Evolutionary conservation across 163 green algal genomes (phyloP), one percentile per base, ranked within the genome.

Genomic region (Dunaliella salina): DNA sequence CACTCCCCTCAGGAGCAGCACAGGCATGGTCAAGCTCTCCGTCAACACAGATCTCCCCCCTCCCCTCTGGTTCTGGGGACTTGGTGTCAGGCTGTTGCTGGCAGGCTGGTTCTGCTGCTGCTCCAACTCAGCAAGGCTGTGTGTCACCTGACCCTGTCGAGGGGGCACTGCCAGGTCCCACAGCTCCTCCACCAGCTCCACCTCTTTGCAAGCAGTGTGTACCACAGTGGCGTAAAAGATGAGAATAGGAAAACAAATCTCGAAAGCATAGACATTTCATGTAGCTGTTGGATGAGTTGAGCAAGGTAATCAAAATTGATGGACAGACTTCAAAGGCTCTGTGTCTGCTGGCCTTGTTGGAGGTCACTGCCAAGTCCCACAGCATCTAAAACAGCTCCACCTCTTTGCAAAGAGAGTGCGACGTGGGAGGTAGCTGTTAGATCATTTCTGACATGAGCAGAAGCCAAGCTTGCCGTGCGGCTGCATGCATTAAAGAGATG

Each of bases 1-100:
- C 80, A 83, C 34, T 22, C 33, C 33, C 40, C 40, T 34, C 40
- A 84, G 40, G 33, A 84, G 81, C 40, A 84, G 81, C 45, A 33
- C 75, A 81, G 75, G 75, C 29, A n/a, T 22, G 17, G 45, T 1
- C 1, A 18, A 18, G 75, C 75, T n/a, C 75, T 40, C 26, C 11
- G 25, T 75, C 63, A 75, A 12, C 63, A 75, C 63, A 29, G 63
- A 75, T 29, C 22, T 26, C 63, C 63, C 63, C 40, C 40, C 40
- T 50, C 40, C 40, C 40, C 40, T 50, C 8, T 50, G 40, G 40
- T 50, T 50, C 8, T 3, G 40, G 40, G 40, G 8, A 8, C 4
- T 50, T 50, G 40, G 3, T 50, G 40, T 50, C 40, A 30, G 63
- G 63, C 63, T 75, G 22, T 75, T 26, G 63, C 63, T 75, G 63